These are phyloP conservation scores for Monascus ruber DNA, from an alignment of 2,329 filamentous ascomycete genomes.

Conservation along the genomic window DNA sequence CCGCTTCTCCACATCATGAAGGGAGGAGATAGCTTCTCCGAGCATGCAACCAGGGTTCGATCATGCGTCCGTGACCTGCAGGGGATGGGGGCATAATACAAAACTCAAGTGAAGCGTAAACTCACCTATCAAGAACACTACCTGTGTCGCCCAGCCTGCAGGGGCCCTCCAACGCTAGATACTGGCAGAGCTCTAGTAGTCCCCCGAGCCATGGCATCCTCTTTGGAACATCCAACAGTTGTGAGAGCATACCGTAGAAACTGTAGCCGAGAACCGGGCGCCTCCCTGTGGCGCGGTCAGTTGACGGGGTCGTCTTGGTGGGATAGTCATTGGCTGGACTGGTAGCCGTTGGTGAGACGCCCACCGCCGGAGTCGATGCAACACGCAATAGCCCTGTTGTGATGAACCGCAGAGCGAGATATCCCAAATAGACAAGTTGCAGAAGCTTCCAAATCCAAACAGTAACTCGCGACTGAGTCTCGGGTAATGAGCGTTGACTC, in stretches of 20 bases:
- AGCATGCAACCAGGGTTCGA: no score
- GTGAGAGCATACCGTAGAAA: slow-evolving; percentile 62
- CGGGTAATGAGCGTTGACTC: slow-evolving; percentile 13
- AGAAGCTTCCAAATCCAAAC: slow-evolving; percentile 41
- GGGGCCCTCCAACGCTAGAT: slow-evolving; percentile 60
- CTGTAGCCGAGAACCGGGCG: slow-evolving; percentile 65
- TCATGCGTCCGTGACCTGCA: no score
- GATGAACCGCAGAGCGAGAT: slow-evolving; percentile 55
- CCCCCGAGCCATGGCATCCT: slow-evolving; percentile 90
- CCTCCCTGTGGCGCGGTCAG: slow-evolving; percentile 17
- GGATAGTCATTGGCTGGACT: slow-evolving; percentile 10
- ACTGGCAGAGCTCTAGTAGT: slow-evolving; percentile 62
- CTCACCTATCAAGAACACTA: slow-evolving; percentile 84
- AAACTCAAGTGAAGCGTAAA: slow-evolving; percentile 1
- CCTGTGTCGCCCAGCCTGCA: slow-evolving; percentile 63
- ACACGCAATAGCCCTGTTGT: slow-evolving; percentile 55
- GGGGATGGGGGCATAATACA: no score
- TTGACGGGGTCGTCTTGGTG: slow-evolving; percentile 22
- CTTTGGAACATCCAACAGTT: slow-evolving; percentile 58
- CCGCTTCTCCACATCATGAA: no score
- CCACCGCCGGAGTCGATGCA: slow-evolving; percentile 49
- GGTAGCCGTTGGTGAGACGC: slow-evolving; percentile 12
- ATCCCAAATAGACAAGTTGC: slow-evolving; percentile 40
- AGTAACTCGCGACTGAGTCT: slow-evolving; percentile 22
- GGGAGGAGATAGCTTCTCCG: no score